Evolutionary conservation across 1,139 yeast genomes (phyloP).

Genomic region (Candida labiduridarum): DNA sequence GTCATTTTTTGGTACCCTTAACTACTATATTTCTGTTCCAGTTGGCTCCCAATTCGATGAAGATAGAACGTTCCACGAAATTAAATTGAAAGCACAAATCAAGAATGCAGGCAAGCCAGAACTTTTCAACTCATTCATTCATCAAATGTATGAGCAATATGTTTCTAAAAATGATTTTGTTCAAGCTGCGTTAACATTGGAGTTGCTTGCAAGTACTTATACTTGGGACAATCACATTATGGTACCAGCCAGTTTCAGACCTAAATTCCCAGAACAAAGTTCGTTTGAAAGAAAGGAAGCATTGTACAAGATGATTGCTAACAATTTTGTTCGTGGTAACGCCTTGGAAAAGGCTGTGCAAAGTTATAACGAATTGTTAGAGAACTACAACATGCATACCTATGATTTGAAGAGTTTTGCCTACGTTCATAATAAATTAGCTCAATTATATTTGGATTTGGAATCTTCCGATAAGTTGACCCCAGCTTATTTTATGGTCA

Average conservation of each 20-base stretch:
- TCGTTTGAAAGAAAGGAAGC: slow-evolving; percentile 82
- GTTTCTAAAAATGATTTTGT: slow-evolving; percentile 62
- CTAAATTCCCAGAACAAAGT: slow-evolving; percentile 76
- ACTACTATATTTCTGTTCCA: slow-evolving; percentile 75
- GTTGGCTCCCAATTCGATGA: slow-evolving; percentile 83
- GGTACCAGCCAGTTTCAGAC: slow-evolving; percentile 61
- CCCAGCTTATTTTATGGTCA: slow-evolving; percentile 79
- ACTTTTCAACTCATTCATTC: slow-evolving; percentile 74
- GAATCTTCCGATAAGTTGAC: slow-evolving; percentile 73
- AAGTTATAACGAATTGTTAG: slow-evolving; percentile 74
- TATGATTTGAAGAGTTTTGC: slow-evolving; percentile 80
- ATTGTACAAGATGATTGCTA: slow-evolving; percentile 71
- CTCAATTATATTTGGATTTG: slow-evolving; percentile 66
- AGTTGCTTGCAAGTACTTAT: slow-evolving; percentile 75
- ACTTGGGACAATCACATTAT: slow-evolving; percentile 68
- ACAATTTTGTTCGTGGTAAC: slow-evolving; percentile 70
- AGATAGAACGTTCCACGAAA: slow-evolving; percentile 79
- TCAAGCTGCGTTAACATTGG: slow-evolving; percentile 84
- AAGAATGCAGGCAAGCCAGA: slow-evolving; percentile 82
- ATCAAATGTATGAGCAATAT: slow-evolving; percentile 72
- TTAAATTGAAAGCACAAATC: slow-evolving; percentile 76
- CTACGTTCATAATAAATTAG: slow-evolving; percentile 68
- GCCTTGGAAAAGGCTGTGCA: slow-evolving; percentile 78
- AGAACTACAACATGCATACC: slow-evolving; percentile 71
- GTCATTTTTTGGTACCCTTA: slow-evolving; percentile 65